These are phyloP conservation scores for Colletotrichum sp. DNA, from an alignment of 2,329 filamentous ascomycete genomes.

Conservation along the genomic window DNA sequence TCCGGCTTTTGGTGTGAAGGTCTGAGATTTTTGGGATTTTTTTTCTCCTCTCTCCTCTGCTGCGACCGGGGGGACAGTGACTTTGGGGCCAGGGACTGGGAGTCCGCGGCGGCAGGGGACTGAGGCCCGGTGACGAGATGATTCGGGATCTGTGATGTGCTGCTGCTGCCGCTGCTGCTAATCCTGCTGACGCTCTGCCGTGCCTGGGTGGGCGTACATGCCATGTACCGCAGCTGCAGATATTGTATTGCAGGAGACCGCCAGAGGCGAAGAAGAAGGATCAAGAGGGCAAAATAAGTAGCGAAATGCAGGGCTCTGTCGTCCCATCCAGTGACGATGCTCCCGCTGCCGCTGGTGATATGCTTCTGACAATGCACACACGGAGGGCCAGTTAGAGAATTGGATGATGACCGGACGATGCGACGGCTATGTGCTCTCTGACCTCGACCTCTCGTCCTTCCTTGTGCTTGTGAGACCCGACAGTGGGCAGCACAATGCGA, in stretches of 20 bases:
- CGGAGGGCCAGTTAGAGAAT: conserved; percentile 2
- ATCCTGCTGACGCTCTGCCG: conserved; percentile 3
- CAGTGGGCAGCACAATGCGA: conserved; percentile 3
- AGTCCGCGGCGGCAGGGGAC: conserved; percentile 14
- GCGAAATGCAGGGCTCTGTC: conserved; percentile 10
- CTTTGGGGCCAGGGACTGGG: conserved; percentile 5
- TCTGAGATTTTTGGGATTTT: conserved; percentile 1
- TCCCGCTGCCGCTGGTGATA: conserved; percentile 4
- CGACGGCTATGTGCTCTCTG: conserved; percentile 14
- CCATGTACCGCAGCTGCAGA: background rate
- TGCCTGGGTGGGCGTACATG: background rate
- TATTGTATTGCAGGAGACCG: background rate
- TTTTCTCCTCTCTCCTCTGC: background rate
- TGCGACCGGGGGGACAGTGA: background rate
- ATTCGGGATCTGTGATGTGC: conserved; percentile 12
- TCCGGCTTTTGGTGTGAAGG: background rate
- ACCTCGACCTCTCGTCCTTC: background rate
- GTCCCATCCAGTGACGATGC: conserved; percentile 3
- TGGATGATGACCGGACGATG: conserved; percentile 8
- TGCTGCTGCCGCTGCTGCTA: background rate
- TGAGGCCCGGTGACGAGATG: conserved; percentile 16
- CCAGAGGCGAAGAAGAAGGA: background rate
- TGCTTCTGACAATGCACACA: conserved; percentile 14
- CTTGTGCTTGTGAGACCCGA: conserved; percentile 5
- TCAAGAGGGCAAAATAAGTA: background rate